Percentiles rank a stretch among this genome's conserved stretches.
Conservation (phyloP, 2,329 filamentous ascomycete genomes). For the Tolypocladium tropicale region DNA sequence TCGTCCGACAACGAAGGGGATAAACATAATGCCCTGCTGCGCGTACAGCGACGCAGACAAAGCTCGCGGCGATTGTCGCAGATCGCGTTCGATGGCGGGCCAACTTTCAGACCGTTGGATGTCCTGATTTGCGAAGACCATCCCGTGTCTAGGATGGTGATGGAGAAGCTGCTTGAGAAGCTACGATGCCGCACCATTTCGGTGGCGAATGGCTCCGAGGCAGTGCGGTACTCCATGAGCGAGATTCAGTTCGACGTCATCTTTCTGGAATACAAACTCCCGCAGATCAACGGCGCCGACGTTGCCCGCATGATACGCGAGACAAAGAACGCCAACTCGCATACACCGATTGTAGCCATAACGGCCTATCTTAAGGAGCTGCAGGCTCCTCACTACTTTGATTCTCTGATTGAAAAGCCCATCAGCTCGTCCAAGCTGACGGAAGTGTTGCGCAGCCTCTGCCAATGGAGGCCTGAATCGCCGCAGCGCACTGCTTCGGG, state of each 20-base stretch:
- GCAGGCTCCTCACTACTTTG: conserved; percentile 90
- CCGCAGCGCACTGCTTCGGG: conserved; percentile 32
- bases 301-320: conserved; percentile 97
- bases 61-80: conserved; percentile 91
- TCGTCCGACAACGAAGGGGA: conserved; percentile 96
- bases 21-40: conserved; percentile 78
- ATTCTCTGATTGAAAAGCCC: conserved; percentile 91
- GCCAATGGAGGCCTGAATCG: conserved; percentile 80
- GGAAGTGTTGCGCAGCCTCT: conserved; percentile 77
- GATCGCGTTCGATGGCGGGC: conserved; percentile 74
- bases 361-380: conserved; percentile 98
- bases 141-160: conserved; percentile 93
- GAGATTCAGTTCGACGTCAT: conserved; percentile 99
- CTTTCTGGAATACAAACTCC: conserved; percentile 93
- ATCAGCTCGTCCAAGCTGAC: conserved; percentile 86
- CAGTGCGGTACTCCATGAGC: conserved; percentile 85
- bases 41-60: conserved; percentile 88
- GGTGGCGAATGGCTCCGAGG: conserved; percentile 81
- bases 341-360: conserved; percentile 92
- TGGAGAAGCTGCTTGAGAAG: conserved; percentile 96
- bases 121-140: conserved; percentile 97
- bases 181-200: conserved; percentile 89
- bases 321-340: conserved; percentile 87
- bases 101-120: conserved; percentile 81
- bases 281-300: conserved; percentile 89